Evolutionary conservation across 1,284 basidiomycete genomes (phyloP).

Genomic region (Trichosporon sp.): DNA sequence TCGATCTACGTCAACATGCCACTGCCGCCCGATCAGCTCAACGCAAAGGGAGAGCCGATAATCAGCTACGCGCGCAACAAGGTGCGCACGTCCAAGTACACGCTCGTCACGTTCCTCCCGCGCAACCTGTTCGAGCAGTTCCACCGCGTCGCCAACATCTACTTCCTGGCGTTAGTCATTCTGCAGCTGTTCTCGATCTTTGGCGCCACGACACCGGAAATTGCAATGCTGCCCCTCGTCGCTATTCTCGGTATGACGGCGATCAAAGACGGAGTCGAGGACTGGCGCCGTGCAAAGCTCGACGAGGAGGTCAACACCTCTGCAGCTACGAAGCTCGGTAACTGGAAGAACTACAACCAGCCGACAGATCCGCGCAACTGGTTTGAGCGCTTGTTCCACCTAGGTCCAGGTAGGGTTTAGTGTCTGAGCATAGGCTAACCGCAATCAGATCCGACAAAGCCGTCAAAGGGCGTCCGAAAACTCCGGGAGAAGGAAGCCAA

Average conservation of each 20-base stretch:
- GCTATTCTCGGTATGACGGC: slow-evolving; percentile 85
- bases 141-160: slow-evolving; percentile 82
- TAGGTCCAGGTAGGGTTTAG: slow-evolving; percentile 31
- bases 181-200: slow-evolving; percentile 88
- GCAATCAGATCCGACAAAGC: slow-evolving; percentile 37
- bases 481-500: slow-evolving; percentile 73
- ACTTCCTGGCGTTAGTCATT: slow-evolving; percentile 78
- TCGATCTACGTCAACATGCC: slow-evolving; percentile 70
- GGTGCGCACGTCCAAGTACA: slow-evolving; percentile 92
- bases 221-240: slow-evolving; percentile 78
- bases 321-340: slow-evolving; percentile 56
- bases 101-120: slow-evolving; percentile 83
- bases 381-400: slow-evolving; percentile 64
- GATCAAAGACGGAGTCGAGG: slow-evolving; percentile 91
- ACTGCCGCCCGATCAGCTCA: slow-evolving; percentile 24
- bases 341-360: slow-evolving; percentile 86
- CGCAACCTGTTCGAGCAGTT: slow-evolving; percentile 91
- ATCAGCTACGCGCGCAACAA: slow-evolving; percentile 82
- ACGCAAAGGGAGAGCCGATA: slow-evolving; percentile 63
- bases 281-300: slow-evolving; percentile 76
- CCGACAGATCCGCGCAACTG: slow-evolving; percentile 68
- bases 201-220: slow-evolving; percentile 75
- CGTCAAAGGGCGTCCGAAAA: slow-evolving; percentile 78
- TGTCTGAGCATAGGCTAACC: neutral
- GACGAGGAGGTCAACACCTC: slow-evolving; percentile 63